Conservation (phyloP, 208 protist species). For the Trypanosoma theileri region DNA sequence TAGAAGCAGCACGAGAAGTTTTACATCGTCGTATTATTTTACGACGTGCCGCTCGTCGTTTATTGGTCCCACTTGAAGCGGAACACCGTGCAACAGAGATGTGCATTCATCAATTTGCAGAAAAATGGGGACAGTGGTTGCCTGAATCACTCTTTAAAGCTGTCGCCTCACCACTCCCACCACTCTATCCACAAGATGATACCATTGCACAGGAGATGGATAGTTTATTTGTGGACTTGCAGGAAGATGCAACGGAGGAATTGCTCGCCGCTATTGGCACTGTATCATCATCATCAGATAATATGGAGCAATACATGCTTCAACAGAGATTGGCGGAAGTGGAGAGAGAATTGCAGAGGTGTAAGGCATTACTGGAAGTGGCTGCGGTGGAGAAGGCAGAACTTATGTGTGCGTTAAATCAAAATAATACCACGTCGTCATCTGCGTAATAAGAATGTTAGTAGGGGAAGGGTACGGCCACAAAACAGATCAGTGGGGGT, state of each 20-base stretch:
- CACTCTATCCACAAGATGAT: slow-evolving; percentile 27
- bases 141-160: slow-evolving; percentile 24
- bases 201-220: slow-evolving; percentile 25
- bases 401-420: slow-evolving; percentile 8
- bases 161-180: slow-evolving; percentile 17
- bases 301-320: background rate
- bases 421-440: background rate
- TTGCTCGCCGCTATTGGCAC: slow-evolving; percentile 17
- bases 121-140: slow-evolving; percentile 20
- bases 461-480: background rate
- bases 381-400: background rate
- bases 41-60: slow-evolving; percentile 27
- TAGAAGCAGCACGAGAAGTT: slow-evolving; percentile 24
- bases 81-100: slow-evolving; percentile 11
- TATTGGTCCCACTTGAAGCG: slow-evolving; percentile 23
- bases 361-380: slow-evolving; percentile 7
- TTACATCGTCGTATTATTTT: slow-evolving; percentile 30
- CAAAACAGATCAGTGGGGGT: too few relatives aligned
- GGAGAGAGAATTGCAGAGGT: slow-evolving; percentile 7
- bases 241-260: slow-evolving; percentile 31
- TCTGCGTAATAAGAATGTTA: background rate
- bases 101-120: slow-evolving; percentile 22
- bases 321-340: slow-evolving; percentile 9
- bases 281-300: background rate
- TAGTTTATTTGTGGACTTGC: slow-evolving; percentile 25